Base-by-base conservation (phyloP, 176 grass and related monocot genomes). In the Avena insularis region DNA sequence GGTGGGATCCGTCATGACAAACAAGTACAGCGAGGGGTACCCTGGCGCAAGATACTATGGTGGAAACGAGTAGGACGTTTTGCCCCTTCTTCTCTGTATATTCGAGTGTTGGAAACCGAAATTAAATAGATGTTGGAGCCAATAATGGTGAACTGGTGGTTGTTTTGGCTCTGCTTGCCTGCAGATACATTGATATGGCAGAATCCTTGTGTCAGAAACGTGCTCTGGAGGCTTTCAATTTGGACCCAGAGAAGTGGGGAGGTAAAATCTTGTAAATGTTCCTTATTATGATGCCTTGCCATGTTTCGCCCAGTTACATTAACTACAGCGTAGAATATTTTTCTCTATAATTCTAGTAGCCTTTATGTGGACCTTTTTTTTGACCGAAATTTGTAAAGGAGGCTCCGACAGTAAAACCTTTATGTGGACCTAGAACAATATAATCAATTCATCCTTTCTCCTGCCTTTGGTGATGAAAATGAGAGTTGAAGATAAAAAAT, bases 21-120 rank as follows among this genome's bases (percentile, higher is more conserved):
- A 99, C 83, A 99, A 99, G 86, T 96, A 99, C 86, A 99, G 97
- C 60, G 97, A 99, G 80, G 97, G 97, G 63, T 99, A 99, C 86
- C 97, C 97, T 0, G 97, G 97, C 43, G 97, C 97, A 53, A 93
- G 97, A 99, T 99, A 99, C 81, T 99, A 99, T 9, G 97, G 97
- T 53, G 97, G 97, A 87, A 99, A 99, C 60, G 97, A 99, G 97
- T 99, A 89, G 21, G 85, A 31, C 35, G 81, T 29, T 45, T 49
- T 36, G 71, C 47, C 73, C 53, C 9, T 12, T 45, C 68, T 57
- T n/a, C 16, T 64, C 10, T 12, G 27, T 13, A 36, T 79, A 54
- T 82, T 68, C 62, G 65, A 5, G 13, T 14, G 45, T 35, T 47
- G 88, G 40, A 65, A 57, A 15, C 46, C 84, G 29, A 50, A 73